Evolutionary conservation across 106 monocot genomes (phyloP).

Genomic region (Allium sativum): DNA sequence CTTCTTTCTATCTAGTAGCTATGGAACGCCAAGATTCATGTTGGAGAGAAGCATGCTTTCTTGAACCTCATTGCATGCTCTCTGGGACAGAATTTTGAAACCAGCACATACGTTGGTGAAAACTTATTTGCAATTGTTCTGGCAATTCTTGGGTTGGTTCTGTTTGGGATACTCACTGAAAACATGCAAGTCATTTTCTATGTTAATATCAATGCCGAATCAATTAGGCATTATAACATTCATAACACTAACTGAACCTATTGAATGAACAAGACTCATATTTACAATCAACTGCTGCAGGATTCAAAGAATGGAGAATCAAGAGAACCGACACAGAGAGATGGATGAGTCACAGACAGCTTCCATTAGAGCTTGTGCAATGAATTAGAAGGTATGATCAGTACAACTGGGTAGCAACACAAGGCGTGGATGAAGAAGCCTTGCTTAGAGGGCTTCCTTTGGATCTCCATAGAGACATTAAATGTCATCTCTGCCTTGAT

Average conservation of each 20-base stretch:
- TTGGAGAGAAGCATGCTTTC: slow-evolving; percentile 52
- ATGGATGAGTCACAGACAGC: slow-evolving; percentile 49
- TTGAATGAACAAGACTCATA: no score
- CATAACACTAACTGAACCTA: no score
- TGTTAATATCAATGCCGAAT: no score
- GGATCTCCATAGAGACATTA: slow-evolving; percentile 66
- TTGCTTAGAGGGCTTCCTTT: slow-evolving; percentile 43
- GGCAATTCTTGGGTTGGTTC: slow-evolving; percentile 42
- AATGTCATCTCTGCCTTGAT: slow-evolving; percentile 66
- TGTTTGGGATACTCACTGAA: slow-evolving; percentile 50
- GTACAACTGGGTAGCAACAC: slow-evolving; percentile 65
- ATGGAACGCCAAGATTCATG: slow-evolving; percentile 56
- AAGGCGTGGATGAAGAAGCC: slow-evolving; percentile 53
- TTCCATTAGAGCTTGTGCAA: slow-evolving; percentile 40
- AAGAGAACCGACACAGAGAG: slow-evolving; percentile 38
- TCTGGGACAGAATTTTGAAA: slow-evolving; percentile 38
- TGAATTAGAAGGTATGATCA: slow-evolving; percentile 55
- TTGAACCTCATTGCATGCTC: slow-evolving; percentile 37
- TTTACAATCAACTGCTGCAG: slow-evolving; percentile 26
- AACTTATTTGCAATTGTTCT: slow-evolving; percentile 38
- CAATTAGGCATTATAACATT: no score
- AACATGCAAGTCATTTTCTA: no score
- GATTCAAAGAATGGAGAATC: slow-evolving; percentile 42
- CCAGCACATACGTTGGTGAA: slow-evolving; percentile 37
- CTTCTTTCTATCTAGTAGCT: no score